phyloP scores from a whole-genome alignment of 2,329 filamentous ascomycete genomes.

The Fusarium albidum region DNA sequence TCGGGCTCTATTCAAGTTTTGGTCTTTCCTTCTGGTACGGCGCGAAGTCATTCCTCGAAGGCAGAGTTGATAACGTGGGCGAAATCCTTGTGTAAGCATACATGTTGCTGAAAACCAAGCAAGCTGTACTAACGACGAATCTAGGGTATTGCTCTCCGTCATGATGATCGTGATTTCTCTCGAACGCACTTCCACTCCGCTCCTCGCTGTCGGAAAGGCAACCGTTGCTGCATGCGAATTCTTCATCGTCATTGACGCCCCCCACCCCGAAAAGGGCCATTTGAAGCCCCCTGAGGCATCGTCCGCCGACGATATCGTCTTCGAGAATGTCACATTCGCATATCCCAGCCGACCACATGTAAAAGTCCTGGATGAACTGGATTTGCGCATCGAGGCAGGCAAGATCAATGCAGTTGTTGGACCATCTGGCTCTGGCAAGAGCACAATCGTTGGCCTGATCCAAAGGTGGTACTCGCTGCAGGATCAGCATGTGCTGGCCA shows the following conservation, averaged over 20 bases:
- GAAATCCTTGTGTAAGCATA: conserved; percentile 62
- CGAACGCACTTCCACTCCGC: conserved; percentile 63
- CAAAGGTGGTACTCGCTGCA: conserved; percentile 76
- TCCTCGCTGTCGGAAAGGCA: conserved; percentile 66
- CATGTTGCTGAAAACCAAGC: too few species aligned
- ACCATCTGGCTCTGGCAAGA: conserved; percentile 77
- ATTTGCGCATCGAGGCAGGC: conserved; percentile 66
- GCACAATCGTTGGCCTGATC: conserved; percentile 75
- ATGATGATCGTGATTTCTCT: conserved; percentile 66
- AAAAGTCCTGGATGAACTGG: conserved; percentile 68
- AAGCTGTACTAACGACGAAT: conserved; percentile 11
- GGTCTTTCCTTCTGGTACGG: conserved; percentile 71
- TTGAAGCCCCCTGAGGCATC: conserved; percentile 49
- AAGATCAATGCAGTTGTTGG: conserved; percentile 80
- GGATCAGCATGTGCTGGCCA: conserved; percentile 60
- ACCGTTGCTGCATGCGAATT: conserved; percentile 66
- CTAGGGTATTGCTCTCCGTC: conserved; percentile 62
- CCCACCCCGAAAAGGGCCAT: conserved; percentile 47
- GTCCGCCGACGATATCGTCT: conserved; percentile 51
- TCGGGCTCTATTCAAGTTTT: conserved; percentile 61
- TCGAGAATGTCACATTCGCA: conserved; percentile 73
- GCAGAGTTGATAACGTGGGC: conserved; percentile 57
- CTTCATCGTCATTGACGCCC: conserved; percentile 62
- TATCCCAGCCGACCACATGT: conserved; percentile 74
- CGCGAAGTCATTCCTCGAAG: conserved; percentile 57